Base-by-base conservation (phyloP, 495 filamentous ascomycete species). In the Choiromyces venosus region DNA sequence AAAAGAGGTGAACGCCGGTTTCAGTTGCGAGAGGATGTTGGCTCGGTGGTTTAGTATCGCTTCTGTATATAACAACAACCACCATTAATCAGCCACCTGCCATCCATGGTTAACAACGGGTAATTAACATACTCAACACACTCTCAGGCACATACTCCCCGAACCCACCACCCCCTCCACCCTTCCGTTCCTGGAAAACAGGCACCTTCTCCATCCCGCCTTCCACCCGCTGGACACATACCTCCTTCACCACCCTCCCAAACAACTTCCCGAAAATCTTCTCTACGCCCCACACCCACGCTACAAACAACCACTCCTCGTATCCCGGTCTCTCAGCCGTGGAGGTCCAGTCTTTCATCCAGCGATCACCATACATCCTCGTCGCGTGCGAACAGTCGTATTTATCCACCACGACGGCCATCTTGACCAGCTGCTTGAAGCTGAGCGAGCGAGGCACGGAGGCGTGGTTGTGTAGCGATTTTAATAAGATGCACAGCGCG, bases 361-460 rank as follows among this genome's bases (percentile, higher is more conserved):
- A 79, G 5, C 8, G 10, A 5, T 74, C 71, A 18, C 25, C 77
- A 68, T 69, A 75, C 18, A 61, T 33, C 21, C 66, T 69, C n/a
- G 78, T 68, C 14, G 76, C 66, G 18, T 33, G 37, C 7, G 61
- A 69, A 37, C 77, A 79, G 16, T 74, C 65, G 18, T 79, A 79
- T 35, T 79, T 79, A 38, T 79, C 76, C 38, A 65, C 71, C 18
- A 75, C 44, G 10, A 67, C 56, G 5, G 77, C 77, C 12, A 79
- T 69, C 40, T 78, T 42, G 52, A 78, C 70, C 46, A 79, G 29
- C 37, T 77, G 74, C 5, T 35, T 9, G 21, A 73, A 68, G 0
- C 37, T 68, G 19, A 74, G 64, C 0, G 18, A 25, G 4, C 68
- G 61, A 2, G 76, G 76, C 10, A 78, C 67, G 5, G 42, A n/a